Evolutionary conservation across 2,329 filamentous ascomycete species (phyloP), one percentile per base, ranked within the genome.

Genomic region (Cadophora gregata): DNA sequence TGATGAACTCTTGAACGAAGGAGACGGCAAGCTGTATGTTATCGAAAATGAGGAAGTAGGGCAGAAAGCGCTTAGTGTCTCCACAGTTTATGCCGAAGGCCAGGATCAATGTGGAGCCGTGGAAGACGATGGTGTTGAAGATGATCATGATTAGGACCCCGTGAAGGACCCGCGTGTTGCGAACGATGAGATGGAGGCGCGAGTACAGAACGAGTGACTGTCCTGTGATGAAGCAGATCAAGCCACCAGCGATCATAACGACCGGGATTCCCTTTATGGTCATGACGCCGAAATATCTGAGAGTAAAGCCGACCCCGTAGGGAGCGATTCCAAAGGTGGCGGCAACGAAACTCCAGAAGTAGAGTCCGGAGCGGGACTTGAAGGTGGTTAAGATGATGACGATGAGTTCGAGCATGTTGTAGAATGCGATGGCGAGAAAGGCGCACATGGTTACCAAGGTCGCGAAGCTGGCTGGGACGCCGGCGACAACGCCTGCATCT

Each of bases 151-250:
- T 71, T 31, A 82, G 74, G 12, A 83, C 80, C 36, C 76, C 78
- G 33, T 76, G 76, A 8, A 84, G 75, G 19, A 79, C 71, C 45
- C 74, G 75, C 4, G 77, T 76, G 47, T 80, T 80, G 14, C 75
- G 75, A 29, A 82, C 72, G 51, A 84, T 77, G 24, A 84, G 75
- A 69, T 84, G 82, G 9, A 84, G 76, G n/a, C 82, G 78, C 4
- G 82, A 84, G 73, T 83, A 84, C 3, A 84, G 77, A 10, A 84
- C 82, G 24, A 84, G 69, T 2, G 80, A 80, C 71, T 84, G 82
- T 10, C 82, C 81, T 1, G 69, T 70, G 10, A 72, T 67, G 68
- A 72, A 70, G n/a, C 74, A 76, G 68, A 78, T 82, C 81, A 81
- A 83, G 60, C 81, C 81, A 36, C 82, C 68, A 19, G 78, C 80